Percentiles rank a stretch among this genome's conserved stretches.
Conservation (phyloP, 2,329 filamentous ascomycete species). For the Cladophialophora psammophila region DNA sequence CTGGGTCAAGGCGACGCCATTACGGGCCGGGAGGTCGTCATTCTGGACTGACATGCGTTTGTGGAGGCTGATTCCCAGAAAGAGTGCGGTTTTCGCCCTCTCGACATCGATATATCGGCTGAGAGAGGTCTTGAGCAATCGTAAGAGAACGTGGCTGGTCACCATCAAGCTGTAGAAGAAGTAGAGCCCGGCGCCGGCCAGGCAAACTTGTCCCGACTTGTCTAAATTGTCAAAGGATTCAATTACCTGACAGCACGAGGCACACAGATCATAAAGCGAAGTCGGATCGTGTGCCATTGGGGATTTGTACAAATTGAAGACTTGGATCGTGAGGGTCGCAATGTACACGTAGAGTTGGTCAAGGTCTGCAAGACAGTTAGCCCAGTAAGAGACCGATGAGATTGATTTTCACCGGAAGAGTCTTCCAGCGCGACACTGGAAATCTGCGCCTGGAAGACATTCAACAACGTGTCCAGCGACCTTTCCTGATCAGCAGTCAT, state of each 20-base stretch:
- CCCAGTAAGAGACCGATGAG: not conserved
- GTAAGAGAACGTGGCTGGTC: constrained; percentile 45
- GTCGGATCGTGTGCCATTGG: constrained; percentile 32
- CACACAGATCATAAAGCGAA: constrained; percentile 31
- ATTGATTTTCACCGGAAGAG: constrained; percentile 43
- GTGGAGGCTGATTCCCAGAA: constrained; percentile 48
- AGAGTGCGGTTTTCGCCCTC: constrained; percentile 47
- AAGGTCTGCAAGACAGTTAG: constrained; percentile 18
- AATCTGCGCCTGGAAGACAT: constrained; percentile 47
- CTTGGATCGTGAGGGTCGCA: constrained; percentile 26
- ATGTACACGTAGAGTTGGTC: constrained; percentile 27
- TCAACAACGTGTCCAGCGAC: constrained; percentile 48
- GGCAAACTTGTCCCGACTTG: constrained; percentile 23
- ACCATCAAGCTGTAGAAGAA: constrained; percentile 45
- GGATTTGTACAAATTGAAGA: constrained; percentile 33
- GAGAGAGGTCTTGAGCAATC: constrained; percentile 49
- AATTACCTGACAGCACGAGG: constrained; percentile 30
- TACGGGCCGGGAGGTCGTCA: constrained; percentile 47
- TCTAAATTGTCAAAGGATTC: constrained; percentile 34
- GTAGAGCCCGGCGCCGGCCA: constrained; percentile 36
- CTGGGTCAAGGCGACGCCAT: constrained; percentile 46
- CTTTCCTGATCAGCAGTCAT: constrained; percentile 51
- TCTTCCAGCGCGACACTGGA: constrained; percentile 48
- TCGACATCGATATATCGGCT: constrained; percentile 45
- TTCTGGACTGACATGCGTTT: constrained; percentile 50